Percentiles rank a stretch among this genome's conserved stretches.
These are phyloP conservation scores for Kappamyces sp. DNA, from an alignment of 192 early-diverging fungal species.

Conservation along the genomic window DNA sequence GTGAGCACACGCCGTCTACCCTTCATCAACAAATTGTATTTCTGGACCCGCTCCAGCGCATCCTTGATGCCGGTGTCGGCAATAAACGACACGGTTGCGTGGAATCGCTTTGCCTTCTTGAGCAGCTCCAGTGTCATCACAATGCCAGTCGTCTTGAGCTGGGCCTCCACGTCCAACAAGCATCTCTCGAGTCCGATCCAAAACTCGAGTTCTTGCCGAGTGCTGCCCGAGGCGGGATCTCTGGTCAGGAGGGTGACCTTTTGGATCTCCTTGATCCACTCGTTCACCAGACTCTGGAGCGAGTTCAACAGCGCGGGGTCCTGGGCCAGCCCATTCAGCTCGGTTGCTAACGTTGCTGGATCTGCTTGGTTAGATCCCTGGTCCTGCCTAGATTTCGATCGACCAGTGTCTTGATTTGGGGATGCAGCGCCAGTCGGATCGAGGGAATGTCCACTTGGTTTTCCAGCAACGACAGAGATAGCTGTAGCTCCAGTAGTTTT, in stretches of 20 bases:
- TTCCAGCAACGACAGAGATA: conserved; percentile 89
- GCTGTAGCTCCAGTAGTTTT: conserved; percentile 97
- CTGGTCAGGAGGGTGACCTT: conserved; percentile 93
- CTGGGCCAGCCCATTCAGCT: conserved; percentile 57
- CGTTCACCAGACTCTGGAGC: conserved; percentile 92
- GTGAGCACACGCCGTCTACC: too few relatives aligned
- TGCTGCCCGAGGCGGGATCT: conserved; percentile 85
- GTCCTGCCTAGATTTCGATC: conserved; percentile 57
- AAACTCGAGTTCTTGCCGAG: conserved; percentile 98
- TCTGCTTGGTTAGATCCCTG: conserved; percentile 29
- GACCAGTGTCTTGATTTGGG: conserved; percentile 54
- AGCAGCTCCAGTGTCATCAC: conserved; percentile 89
- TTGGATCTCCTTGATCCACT: conserved; percentile 99
- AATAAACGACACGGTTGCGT: conserved; percentile 94
- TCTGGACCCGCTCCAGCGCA: conserved; percentile 80
- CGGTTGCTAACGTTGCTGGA: conserved; percentile 55
- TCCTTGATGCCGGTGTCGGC: conserved; percentile 98
- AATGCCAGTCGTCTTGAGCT: conserved; percentile 78
- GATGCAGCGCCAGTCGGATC: conserved; percentile 78
- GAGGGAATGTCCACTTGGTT: conserved; percentile 99
- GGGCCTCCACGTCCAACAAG: conserved; percentile 87
- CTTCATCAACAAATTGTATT: conserved; percentile 97
- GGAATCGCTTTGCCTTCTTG: conserved; percentile 95
- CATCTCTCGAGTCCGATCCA: conserved; percentile 97
- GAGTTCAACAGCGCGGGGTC: conserved; percentile 90